These are phyloP conservation scores for Dianthus caryophyllus DNA, from an alignment of 148 eudicot genomes.

Conservation along the genomic window DNA sequence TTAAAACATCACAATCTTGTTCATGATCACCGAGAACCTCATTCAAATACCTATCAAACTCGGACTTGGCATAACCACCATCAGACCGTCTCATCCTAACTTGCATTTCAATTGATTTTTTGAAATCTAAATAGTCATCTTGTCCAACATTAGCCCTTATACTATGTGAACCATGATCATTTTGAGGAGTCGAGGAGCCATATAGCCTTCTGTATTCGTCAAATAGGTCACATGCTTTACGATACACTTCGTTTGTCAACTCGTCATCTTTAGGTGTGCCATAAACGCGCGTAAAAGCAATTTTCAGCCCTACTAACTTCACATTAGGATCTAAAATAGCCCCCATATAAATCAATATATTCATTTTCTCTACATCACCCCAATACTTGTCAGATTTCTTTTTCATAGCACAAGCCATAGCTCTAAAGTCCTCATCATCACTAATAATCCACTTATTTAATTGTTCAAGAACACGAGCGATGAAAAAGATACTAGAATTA, in stretches of 20 bases:
- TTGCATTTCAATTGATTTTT: neutral
- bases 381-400: neutral
- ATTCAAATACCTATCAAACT: no score
- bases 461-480: slow-evolving; percentile 11
- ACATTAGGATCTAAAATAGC: slow-evolving; percentile 2
- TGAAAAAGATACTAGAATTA: neutral
- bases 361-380: slow-evolving; percentile 3
- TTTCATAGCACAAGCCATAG: neutral
- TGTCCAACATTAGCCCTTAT: neutral
- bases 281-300: neutral
- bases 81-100: neutral
- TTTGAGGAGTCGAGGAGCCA: neutral
- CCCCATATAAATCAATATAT: neutral
- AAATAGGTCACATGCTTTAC: neutral
- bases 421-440: neutral
- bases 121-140: no score
- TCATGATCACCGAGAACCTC: no score
- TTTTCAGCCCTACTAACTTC: slow-evolving; percentile 10
- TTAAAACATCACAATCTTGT: no score
- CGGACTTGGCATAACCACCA: neutral
- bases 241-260: no score
- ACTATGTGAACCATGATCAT: neutral
- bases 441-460: neutral
- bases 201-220: slow-evolving; percentile 7
- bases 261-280: neutral